These are phyloP conservation scores for Cubamyces sp. DNA, from an alignment of 768 basidiomycete genomes.

Conservation along the genomic window DNA sequence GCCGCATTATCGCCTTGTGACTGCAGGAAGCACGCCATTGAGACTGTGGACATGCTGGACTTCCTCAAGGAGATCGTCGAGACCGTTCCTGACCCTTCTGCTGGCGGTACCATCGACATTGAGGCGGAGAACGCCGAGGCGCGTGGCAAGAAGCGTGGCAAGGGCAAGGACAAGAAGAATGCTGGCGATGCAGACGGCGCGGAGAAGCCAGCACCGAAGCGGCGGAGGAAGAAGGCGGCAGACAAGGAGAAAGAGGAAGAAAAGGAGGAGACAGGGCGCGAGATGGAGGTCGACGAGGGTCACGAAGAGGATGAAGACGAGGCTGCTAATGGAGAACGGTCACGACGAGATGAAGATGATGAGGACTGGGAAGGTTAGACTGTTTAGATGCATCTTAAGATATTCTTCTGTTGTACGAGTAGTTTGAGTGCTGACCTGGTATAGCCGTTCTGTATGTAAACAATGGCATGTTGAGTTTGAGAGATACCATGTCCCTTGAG, in stretches of 20 bases:
- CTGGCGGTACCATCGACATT: conserved; percentile 77
- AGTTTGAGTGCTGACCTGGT: neutral
- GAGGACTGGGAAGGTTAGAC: conserved; percentile 42
- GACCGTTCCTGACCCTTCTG: conserved; percentile 83
- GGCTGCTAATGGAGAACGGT: conserved; percentile 42
- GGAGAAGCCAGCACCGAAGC: conserved; percentile 44
- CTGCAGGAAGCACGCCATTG: conserved; percentile 87
- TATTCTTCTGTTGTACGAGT: conserved; percentile 36
- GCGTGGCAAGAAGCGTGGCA: conserved; percentile 61
- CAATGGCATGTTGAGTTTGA: too few species aligned
- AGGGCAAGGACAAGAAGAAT: conserved; percentile 47
- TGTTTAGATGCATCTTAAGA: neutral
- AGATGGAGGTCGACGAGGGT: conserved; percentile 41
- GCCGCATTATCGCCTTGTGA: neutral
- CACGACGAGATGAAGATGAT: conserved; percentile 43
- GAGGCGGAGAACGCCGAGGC: conserved; percentile 55
- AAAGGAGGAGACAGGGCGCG: conserved; percentile 41
- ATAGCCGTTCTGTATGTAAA: neutral
- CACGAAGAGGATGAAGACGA: conserved; percentile 49
- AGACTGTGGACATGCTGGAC: conserved; percentile 86
- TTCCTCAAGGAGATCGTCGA: conserved; percentile 94
- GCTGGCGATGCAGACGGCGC: conserved; percentile 41
- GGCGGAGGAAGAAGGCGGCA: conserved; percentile 42
- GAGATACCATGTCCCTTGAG: too few species aligned
- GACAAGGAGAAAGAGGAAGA: conserved; percentile 33